Evolutionary conservation across 306 rosid species (phyloP).

Genomic region (Pyrus betulifolia): DNA sequence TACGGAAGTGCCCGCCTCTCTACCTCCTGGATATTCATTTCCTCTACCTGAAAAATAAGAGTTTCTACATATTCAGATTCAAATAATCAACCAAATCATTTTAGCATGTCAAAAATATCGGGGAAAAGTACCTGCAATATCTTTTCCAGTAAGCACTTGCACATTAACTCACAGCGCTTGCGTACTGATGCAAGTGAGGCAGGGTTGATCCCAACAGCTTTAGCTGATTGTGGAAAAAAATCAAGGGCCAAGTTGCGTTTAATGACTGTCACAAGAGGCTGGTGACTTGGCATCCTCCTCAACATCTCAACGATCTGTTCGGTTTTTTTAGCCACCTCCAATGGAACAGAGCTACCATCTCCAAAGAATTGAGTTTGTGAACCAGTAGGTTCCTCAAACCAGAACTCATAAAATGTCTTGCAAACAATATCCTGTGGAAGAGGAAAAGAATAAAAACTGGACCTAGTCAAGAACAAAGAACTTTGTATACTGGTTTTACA

Average conservation of each 20-base stretch:
- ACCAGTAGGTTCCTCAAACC: conserved; percentile 93
- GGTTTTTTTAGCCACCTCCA: conserved; percentile 79
- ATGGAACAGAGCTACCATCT: conserved; percentile 85
- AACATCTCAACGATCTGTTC: conserved; percentile 94
- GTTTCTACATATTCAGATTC: conserved; percentile 7
- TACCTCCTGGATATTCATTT: conserved; percentile 57
- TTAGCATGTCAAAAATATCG: neutral
- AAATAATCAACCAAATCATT: neutral
- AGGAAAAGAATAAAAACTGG: conserved; percentile 15
- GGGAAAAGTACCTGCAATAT: conserved; percentile 62
- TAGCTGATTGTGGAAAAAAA: conserved; percentile 88
- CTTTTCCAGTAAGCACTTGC: conserved; percentile 94
- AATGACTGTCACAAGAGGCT: conserved; percentile 75
- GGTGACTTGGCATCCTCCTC: conserved; percentile 78
- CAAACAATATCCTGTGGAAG: conserved; percentile 84
- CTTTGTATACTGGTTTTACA: neutral
- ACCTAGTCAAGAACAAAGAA: conserved; percentile 1
- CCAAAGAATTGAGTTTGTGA: conserved; percentile 60
- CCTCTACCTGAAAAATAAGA: conserved; percentile 67
- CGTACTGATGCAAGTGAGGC: conserved; percentile 71
- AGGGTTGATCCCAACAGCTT: conserved; percentile 83
- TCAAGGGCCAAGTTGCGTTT: conserved; percentile 93
- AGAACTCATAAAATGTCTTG: conserved; percentile 91
- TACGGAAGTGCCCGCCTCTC: conserved; percentile 76
- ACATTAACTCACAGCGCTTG: conserved; percentile 93